Evolutionary conservation across 257 asterid species (phyloP).

Genomic region (Jasminum sambac): DNA sequence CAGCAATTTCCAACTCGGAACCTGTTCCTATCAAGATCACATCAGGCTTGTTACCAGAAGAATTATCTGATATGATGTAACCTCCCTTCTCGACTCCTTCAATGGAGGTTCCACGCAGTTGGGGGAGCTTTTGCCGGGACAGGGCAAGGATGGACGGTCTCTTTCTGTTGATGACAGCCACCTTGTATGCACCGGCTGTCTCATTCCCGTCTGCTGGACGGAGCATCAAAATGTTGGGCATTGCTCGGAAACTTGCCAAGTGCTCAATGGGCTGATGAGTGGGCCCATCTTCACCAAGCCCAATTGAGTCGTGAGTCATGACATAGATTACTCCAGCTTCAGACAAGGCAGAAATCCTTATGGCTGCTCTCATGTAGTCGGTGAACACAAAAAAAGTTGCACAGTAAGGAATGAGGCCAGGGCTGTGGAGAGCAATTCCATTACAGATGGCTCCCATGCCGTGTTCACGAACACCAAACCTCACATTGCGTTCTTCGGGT

Average conservation of each 20-base stretch:
- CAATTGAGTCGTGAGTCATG: slow-evolving; percentile 77
- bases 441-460: slow-evolving; percentile 87
- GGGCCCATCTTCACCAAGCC: slow-evolving; percentile 79
- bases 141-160: slow-evolving; percentile 73
- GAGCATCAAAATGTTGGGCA: slow-evolving; percentile 69
- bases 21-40: slow-evolving; percentile 65
- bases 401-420: slow-evolving; percentile 77
- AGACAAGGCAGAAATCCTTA: slow-evolving; percentile 71
- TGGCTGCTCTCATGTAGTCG: slow-evolving; percentile 94
- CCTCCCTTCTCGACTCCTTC: slow-evolving; percentile 80
- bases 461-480: slow-evolving; percentile 80
- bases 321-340: slow-evolving; percentile 70
- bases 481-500: slow-evolving; percentile 62
- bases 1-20: slow-evolving; percentile 72
- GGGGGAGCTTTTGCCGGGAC: slow-evolving; percentile 62
- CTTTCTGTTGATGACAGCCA: slow-evolving; percentile 65
- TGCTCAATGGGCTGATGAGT: slow-evolving; percentile 82
- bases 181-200: slow-evolving; percentile 81
- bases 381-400: slow-evolving; percentile 92
- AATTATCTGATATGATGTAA: slow-evolving; percentile 52
- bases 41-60: slow-evolving; percentile 66
- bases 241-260: slow-evolving; percentile 76
- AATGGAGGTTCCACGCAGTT: slow-evolving; percentile 63
- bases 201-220: slow-evolving; percentile 94
- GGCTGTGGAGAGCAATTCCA: slow-evolving; percentile 79